Percentiles rank a stretch among this genome's conserved stretches.
Evolutionary conservation across 2,329 filamentous ascomycete genomes (phyloP).

Genomic region (Penicillium paneum): DNA sequence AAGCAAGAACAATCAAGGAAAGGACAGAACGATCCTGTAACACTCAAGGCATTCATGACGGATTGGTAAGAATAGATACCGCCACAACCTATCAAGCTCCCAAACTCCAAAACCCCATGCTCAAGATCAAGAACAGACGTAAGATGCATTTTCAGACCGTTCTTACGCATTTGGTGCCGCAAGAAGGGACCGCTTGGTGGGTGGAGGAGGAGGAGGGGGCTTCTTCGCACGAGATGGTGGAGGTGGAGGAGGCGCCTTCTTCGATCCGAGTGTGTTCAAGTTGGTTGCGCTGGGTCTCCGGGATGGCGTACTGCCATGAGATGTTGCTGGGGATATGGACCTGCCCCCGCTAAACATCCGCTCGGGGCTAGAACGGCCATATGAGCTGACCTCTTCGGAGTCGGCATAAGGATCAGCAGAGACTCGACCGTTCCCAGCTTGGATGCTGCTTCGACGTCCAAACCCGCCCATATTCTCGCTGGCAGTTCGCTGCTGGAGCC

Average conservation of each 20-base stretch:
- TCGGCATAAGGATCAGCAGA: conserved; percentile 49
- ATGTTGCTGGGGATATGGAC: conserved; percentile 54
- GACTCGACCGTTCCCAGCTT: conserved; percentile 44
- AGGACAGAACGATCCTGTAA: neutral
- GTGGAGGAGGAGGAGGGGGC: conserved; percentile 61
- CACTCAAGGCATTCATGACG: neutral
- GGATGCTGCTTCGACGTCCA: conserved; percentile 44
- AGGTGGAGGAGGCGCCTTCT: conserved; percentile 61
- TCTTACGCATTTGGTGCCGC: conserved; percentile 26
- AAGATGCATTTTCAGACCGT: conserved; percentile 8
- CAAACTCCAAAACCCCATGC: conserved; percentile 14
- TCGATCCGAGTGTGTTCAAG: conserved; percentile 33
- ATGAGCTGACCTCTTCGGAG: conserved; percentile 51
- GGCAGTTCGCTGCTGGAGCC: conserved; percentile 49
- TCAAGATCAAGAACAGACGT: conserved; percentile 1
- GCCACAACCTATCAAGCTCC: neutral
- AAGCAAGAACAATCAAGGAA: neutral
- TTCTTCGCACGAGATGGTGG: conserved; percentile 63
- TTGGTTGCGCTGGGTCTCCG: conserved; percentile 52
- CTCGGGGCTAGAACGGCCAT: conserved; percentile 49
- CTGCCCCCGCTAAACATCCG: conserved; percentile 46
- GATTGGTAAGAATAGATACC: conserved; percentile 6
- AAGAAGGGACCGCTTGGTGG: conserved; percentile 55
- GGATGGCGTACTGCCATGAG: conserved; percentile 51
- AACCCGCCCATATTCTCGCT: conserved; percentile 53